A percentile compares a stretch with the other conserved stretches of the same genome.
These are phyloP conservation scores for Phytopythium mirpurense DNA, from an alignment of 352 stramenopile genomes.

Conservation along the genomic window DNA sequence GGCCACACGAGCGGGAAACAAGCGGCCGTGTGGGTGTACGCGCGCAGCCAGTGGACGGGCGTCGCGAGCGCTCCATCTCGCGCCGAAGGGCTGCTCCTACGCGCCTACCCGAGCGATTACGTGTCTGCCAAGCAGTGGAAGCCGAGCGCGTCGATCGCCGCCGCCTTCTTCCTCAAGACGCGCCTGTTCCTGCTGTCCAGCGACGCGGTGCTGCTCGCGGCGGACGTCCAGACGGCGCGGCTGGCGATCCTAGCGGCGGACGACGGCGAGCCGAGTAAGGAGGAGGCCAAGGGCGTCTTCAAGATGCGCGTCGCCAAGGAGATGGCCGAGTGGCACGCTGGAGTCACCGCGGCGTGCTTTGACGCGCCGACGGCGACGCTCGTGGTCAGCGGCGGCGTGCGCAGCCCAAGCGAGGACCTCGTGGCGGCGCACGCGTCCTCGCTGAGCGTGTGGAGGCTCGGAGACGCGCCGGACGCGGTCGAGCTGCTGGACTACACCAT, in stretches of 20 bases:
- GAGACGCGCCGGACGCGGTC: slow-evolving; percentile 21
- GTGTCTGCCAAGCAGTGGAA: slow-evolving; percentile 43
- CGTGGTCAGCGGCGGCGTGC: slow-evolving; percentile 50
- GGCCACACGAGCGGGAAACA: slow-evolving; percentile 11
- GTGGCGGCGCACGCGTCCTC: slow-evolving; percentile 42
- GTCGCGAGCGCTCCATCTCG: background rate
- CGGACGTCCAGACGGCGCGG: slow-evolving; percentile 45
- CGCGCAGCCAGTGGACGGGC: slow-evolving; percentile 29
- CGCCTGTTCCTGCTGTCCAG: slow-evolving; percentile 37
- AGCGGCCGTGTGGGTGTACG: slow-evolving; percentile 39
- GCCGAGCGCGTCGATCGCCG: slow-evolving; percentile 20
- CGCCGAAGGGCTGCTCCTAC: slow-evolving; percentile 17
- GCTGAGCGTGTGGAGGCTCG: slow-evolving; percentile 59
- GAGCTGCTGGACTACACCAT: slow-evolving; percentile 73
- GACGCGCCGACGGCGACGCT: slow-evolving; percentile 29
- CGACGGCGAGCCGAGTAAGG: background rate
- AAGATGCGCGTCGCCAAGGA: slow-evolving; percentile 34
- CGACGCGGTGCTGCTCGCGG: slow-evolving; percentile 33
- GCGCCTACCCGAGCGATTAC: slow-evolving; percentile 23
- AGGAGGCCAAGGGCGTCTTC: slow-evolving; percentile 21
- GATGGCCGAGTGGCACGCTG: slow-evolving; percentile 55
- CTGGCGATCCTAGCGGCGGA: slow-evolving; percentile 36
- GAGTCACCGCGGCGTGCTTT: slow-evolving; percentile 39
- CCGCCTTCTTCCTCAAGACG: slow-evolving; percentile 35
- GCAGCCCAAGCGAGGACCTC: slow-evolving; percentile 49